Evolutionary conservation across 345 rosid genomes (phyloP).

Genomic region (Passiflora organensis): DNA sequence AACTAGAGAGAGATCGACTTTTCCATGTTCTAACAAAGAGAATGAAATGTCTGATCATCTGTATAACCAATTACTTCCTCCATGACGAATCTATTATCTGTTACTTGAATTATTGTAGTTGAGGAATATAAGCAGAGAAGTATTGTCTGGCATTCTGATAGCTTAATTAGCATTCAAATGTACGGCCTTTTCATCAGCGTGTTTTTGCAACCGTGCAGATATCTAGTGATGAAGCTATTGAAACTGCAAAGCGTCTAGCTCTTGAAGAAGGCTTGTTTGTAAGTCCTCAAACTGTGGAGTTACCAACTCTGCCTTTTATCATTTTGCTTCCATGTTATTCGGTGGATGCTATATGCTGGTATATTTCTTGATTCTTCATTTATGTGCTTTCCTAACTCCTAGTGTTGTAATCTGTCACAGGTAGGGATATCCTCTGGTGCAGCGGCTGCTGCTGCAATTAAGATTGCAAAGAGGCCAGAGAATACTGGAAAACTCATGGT

Average conservation of each 20-base stretch:
- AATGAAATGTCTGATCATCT: too few species aligned
- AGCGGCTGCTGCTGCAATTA: conserved; percentile 58
- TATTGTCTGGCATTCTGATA: too few species aligned
- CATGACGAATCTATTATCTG: too few species aligned
- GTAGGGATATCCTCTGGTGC: conserved; percentile 71
- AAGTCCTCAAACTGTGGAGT: conserved; percentile 5
- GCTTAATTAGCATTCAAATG: too few species aligned
- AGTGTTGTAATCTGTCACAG: conserved; percentile 15
- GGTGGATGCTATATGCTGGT: too few species aligned
- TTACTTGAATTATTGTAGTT: too few species aligned
- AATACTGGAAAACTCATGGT: conserved; percentile 60
- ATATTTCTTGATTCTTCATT: background rate
- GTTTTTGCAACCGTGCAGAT: conserved; percentile 23
- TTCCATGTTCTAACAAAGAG: background rate
- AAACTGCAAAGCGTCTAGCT: conserved; percentile 42
- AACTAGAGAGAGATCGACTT: background rate
- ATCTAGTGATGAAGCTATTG: conserved; percentile 43
- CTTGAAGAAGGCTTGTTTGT: conserved; percentile 54
- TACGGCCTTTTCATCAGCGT: too few species aligned
- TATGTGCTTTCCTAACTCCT: background rate
- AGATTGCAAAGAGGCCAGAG: conserved; percentile 50
- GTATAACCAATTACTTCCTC: too few species aligned
- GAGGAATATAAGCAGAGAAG: too few species aligned
- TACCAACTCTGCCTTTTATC: background rate
- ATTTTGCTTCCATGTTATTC: too few species aligned